These are phyloP conservation scores for Podila minutissima DNA, from an alignment of 192 early-diverging fungal species.

Conservation along the genomic window DNA sequence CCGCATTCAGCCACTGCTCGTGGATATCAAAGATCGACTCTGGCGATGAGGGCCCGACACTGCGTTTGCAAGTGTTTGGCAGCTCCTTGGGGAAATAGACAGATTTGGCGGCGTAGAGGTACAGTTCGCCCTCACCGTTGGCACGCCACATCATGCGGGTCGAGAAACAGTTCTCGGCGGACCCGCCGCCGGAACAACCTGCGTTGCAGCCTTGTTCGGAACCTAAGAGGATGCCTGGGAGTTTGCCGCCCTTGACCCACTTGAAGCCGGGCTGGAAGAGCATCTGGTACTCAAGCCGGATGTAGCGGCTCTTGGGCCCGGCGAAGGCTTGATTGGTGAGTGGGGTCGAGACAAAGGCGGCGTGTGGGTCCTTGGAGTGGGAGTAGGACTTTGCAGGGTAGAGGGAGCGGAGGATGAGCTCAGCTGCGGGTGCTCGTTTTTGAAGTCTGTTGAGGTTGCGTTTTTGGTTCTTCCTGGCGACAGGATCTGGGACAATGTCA, in stretches of 20 bases:
- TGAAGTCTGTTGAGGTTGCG: neutral
- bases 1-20: slow-evolving; percentile 5
- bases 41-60: slow-evolving; percentile 21
- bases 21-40: slow-evolving; percentile 8
- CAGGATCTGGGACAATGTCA: slow-evolving; percentile 28
- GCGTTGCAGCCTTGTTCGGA: slow-evolving; percentile 50
- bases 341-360: slow-evolving; percentile 21
- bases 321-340: slow-evolving; percentile 17
- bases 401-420: slow-evolving; percentile 23
- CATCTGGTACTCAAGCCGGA: slow-evolving; percentile 59
- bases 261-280: slow-evolving; percentile 58
- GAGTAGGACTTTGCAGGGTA: slow-evolving; percentile 38
- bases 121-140: slow-evolving; percentile 60
- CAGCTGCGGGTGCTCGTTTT: neutral
- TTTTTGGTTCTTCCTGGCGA: neutral
- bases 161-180: slow-evolving; percentile 67
- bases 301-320: slow-evolving; percentile 15
- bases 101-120: slow-evolving; percentile 59
- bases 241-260: slow-evolving; percentile 66
- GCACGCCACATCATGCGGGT: slow-evolving; percentile 60
- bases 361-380: slow-evolving; percentile 15
- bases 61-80: slow-evolving; percentile 21
- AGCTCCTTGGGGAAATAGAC: slow-evolving; percentile 27
- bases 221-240: slow-evolving; percentile 65
- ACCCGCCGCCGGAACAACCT: slow-evolving; percentile 56